phyloP scores from a whole-genome alignment of 345 rosid species.

The Microthlaspi erraticum region DNA sequence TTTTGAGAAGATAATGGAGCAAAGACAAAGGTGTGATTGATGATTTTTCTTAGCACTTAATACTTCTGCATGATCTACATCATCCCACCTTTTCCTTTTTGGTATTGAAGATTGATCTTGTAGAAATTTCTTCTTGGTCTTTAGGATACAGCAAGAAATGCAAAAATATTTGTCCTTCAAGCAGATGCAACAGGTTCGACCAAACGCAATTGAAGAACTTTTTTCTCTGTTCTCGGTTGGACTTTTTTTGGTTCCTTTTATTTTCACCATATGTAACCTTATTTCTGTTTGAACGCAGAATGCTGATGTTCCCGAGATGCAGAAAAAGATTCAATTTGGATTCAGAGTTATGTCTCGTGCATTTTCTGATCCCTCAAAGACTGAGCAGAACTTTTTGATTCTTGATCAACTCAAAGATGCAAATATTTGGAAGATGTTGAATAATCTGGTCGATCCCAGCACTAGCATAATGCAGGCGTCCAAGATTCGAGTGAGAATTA shows the following conservation, averaged over 20 bases:
- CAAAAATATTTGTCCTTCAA: constrained; percentile 80
- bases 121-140: constrained; percentile 53
- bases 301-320: constrained; percentile 81
- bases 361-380: constrained; percentile 80
- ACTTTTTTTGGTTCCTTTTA: constrained; percentile 1
- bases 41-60: constrained; percentile 36
- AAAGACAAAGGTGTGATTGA: constrained; percentile 78
- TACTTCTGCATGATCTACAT: constrained; percentile 32
- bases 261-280: constrained; percentile 21
- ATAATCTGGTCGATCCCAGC: constrained; percentile 71
- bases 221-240: not conserved
- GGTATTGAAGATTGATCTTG: constrained; percentile 49
- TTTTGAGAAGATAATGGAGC: constrained; percentile 89
- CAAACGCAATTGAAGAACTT: constrained; percentile 16
- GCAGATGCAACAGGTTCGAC: constrained; percentile 82
- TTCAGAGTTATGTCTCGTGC: constrained; percentile 89
- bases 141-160: constrained; percentile 98
- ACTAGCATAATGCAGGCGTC: constrained; percentile 65
- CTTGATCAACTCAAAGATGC: constrained; percentile 96
- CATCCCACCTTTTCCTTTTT: constrained; percentile 30
- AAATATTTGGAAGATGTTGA: constrained; percentile 89
- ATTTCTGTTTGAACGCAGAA: constrained; percentile 57
- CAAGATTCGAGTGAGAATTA: constrained; percentile 65
- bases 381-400: constrained; percentile 85
- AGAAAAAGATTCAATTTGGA: constrained; percentile 74